phyloP scores from a whole-genome alignment of 2,329 filamentous ascomycete species.

The Leptographium lundbergii region DNA sequence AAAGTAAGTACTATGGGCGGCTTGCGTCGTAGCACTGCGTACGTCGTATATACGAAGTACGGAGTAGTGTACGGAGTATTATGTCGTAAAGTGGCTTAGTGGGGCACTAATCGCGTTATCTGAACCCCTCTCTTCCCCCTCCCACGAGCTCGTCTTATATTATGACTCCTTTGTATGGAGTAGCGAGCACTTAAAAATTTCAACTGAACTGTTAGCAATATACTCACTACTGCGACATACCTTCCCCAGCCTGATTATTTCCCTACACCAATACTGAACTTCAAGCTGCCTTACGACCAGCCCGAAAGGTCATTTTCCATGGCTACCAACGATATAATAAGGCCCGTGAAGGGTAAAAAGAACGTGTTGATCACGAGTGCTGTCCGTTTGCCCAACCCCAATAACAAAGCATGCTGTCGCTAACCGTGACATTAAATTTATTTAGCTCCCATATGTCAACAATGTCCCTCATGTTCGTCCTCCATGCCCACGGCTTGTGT shows the following conservation, averaged over 20 bases:
- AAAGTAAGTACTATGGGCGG: not conserved
- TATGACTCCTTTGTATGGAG: not conserved
- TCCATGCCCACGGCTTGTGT: not conserved
- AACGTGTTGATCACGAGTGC: conserved; percentile 86
- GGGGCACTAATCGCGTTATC: not conserved
- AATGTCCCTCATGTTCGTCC: conserved; percentile 51
- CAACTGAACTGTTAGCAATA: not conserved
- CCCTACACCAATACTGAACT: no score
- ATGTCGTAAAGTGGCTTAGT: not conserved
- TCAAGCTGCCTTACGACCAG: not conserved
- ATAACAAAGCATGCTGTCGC: not conserved
- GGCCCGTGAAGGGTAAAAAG: conserved; percentile 59
- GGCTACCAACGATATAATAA: conserved; percentile 23
- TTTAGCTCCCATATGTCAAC: conserved; percentile 28
- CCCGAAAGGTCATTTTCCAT: not conserved
- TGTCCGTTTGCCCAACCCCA: conserved; percentile 54
- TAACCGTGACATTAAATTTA: not conserved
- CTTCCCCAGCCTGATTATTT: no score
- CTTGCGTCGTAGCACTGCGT: not conserved
- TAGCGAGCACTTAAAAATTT: not conserved
- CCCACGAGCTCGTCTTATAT: not conserved
- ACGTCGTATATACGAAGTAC: not conserved
- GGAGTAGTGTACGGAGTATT: no score
- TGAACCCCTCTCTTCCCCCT: not conserved
- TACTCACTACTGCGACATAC: not conserved